A percentile compares a stretch with the other conserved stretches of the same genome.
Conservation (phyloP, 352 stramenopile species). For the Phytophthora rubi region DNA sequence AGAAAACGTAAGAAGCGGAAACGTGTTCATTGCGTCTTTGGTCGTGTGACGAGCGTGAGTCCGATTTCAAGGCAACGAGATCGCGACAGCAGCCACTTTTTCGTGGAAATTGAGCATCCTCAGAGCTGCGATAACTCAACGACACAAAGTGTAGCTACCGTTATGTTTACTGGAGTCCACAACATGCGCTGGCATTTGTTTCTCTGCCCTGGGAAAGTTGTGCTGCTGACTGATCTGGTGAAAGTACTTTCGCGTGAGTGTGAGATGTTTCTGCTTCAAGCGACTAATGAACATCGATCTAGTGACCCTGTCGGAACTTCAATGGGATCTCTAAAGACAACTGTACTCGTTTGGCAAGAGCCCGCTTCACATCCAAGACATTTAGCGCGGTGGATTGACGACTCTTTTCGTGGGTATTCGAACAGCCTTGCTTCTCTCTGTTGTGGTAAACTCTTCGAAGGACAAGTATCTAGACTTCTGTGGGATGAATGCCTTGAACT, state of each 20-base stretch:
- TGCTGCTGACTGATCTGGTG: conserved; percentile 67
- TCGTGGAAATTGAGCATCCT: conserved; percentile 61
- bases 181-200: conserved; percentile 57
- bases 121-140: not conserved
- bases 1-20: conserved; percentile 42
- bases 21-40: conserved; percentile 51
- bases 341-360: conserved; percentile 40
- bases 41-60: conserved; percentile 58
- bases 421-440: conserved; percentile 13
- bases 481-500: conserved; percentile 60
- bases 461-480: conserved; percentile 35
- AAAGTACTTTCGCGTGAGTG: conserved; percentile 73
- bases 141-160: conserved; percentile 48
- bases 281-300: conserved; percentile 17
- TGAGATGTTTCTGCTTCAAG: conserved; percentile 67
- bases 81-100: conserved; percentile 55
- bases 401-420: conserved; percentile 12
- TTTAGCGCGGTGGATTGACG: conserved; percentile 10
- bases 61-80: conserved; percentile 58
- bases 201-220: conserved; percentile 42
- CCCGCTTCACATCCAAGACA: not conserved
- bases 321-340: conserved; percentile 13
- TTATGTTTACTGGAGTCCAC: conserved; percentile 53
- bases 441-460: conserved; percentile 40
- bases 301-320: not conserved